Base-by-base conservation (phyloP, 352 stramenopile genomes). In the Aphanomyces euteiches region DNA sequence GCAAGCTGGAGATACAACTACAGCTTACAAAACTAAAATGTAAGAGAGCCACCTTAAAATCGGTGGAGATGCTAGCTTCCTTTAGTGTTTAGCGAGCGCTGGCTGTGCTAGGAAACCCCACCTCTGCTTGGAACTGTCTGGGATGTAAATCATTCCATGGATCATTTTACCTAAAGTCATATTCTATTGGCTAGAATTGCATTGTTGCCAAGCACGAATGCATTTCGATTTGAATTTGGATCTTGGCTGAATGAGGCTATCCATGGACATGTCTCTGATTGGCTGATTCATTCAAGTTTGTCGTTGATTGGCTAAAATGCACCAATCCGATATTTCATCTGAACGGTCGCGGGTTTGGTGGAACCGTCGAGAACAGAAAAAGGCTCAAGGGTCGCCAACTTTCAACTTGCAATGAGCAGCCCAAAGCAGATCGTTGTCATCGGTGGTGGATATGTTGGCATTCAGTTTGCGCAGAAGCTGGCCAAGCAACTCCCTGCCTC, bases 401-500 rank as follows among this genome's bases (percentile, higher is more conserved):
- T 54, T 54, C 47, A 19, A 54, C 17, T 54, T 54, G 47, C 19
- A 54, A 60, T 37, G 37, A 60, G 28, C 37, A 60, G 13, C 10
- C 37, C 15, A 13, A 37, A 58, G 6, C 19, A 67, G 19, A 79
- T 88, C 40, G 72, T 88, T 40, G 83, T 88, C 72, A 61, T 88
- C 53, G 81, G 81, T 47, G 81, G 75, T 45, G 81, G 81, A 45
- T 71, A 74, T 13, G 80, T 79, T 7, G 81, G 81, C 34, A 79
- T 89, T 53, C 70, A 69, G 37, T 73, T 74, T 21, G 78, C 75
- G 2, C 80, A 87, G 72, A 61, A 66, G 34, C 75, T 89, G 13
- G 79, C 77, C 13, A 56, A 53, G 17, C 21, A 72, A 6, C 75
- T 88, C 56, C 78, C 67, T 0, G 34, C 71, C 12, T 57, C 69